Base-by-base conservation (phyloP, 2,329 filamentous ascomycete species). In the Graphilbum ipis-grandicollis region DNA sequence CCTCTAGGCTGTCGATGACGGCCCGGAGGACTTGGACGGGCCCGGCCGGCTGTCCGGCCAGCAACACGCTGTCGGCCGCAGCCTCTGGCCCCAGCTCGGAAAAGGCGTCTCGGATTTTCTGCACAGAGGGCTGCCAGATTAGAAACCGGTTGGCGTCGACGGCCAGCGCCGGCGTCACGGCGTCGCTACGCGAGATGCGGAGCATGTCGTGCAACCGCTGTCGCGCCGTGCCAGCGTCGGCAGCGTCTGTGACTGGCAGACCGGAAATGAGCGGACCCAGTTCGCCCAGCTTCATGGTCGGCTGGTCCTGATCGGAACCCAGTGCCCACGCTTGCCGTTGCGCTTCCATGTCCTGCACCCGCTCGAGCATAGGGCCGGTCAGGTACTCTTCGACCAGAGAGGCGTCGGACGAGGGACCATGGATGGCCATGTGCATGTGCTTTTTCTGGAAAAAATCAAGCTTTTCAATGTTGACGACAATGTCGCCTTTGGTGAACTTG, bases 401-500 rank as follows among this genome's bases (percentile, higher is more conserved):
- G 25, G 33, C 34, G n/a, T 41, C 31, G 9, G 42, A 30, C 3
- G 38, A 36, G 2, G 42, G 36, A 14, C 40, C 31, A 9, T 43
- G 25, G 9, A 47, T 38, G 2, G 49, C 43, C 3, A 37, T 41
- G 3, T 39, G 39, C 10, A 48, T 40, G 39, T 55, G 52, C 19
- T 47, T 45, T n/a, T 44, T 44, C 31, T 94, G 83, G 34, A 96
- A 68, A 53, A 76, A 83, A 47, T 72, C 68, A 14, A 96, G 66
- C 52, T 96, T 98, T 34, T 75, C 72, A 35, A 77, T 69, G 17
- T 79, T 75, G 15, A 94, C 82, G 13, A 79, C 78, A 7, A 86
- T 83, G 52, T 94, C 86, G 9, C 88, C 88, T 47, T 79, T 82
- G 3, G 85, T 96, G 57, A 94, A 92, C 50, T 84, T 85, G 45